Evolutionary conservation across 2,329 filamentous ascomycete species (phyloP), one percentile per base, ranked within the genome.

Genomic region (Alternaria consortialis): DNA sequence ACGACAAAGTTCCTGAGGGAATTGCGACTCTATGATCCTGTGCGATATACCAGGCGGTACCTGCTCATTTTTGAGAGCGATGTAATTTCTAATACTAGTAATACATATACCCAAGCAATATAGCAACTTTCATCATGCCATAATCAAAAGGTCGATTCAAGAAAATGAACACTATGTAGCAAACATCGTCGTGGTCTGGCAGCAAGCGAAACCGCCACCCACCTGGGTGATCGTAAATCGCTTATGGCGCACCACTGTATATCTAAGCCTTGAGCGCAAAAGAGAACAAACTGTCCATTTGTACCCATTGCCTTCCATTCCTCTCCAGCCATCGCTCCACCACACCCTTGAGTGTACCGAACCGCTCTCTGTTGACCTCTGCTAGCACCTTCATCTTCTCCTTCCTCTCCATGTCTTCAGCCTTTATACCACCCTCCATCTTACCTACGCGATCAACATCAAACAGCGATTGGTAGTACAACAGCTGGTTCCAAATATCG

Each of bases 261-360:
- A 59, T 54, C 55, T 58, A 58, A 13, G 53, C 55, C 64, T 75
- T 79, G 60, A 81, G 73, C 61, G 83, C 84, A 80, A 87, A 85
- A 65, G 87, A 86, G 84, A 97, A 97, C 65, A 97, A 80, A 67
- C 84, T 89, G 79, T 95, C 93, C 94, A 97, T 97, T 68, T 92
- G 91, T 53, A 97, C 94, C 92, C 93, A 97, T 79, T 93, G 91
- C 70, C 92, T 84, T 27, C 94, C 94, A 79, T 93, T 97, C 82
- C 94, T 95, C 73, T 93, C 92, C 70, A 97, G 80, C 80, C 97
- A 96, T 73, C 83, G 88, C 66, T 94, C 92, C 5, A 97, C 92
- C 13, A 93, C 88, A 7, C 85, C 85, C 82, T 89, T 91, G 67
- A 94, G 82, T 0, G 91, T 92, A 11, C 80, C 86, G 76, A 98